Conservation (phyloP, 306 rosid species). For the Phaseolus lunatus region DNA sequence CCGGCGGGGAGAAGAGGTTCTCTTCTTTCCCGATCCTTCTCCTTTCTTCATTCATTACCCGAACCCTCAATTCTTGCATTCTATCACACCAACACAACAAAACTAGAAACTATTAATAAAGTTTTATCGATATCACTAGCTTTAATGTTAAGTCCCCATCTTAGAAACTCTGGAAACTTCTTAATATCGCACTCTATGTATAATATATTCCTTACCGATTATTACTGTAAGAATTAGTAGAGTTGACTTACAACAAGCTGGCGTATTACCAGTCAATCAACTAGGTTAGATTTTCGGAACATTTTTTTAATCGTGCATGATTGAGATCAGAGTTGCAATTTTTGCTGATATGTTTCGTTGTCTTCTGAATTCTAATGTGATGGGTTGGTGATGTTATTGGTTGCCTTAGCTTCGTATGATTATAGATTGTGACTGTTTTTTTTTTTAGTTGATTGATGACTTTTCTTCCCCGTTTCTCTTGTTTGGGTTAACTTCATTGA, state of each 20-base stretch:
- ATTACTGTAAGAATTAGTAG: not conserved
- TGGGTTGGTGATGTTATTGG: constrained; percentile 11
- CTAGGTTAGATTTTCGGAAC: constrained; percentile 27
- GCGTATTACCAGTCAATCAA: not conserved
- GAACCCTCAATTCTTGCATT: constrained; percentile 27
- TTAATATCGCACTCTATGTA: not conserved
- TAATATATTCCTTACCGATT: not conserved
- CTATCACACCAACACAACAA: no score
- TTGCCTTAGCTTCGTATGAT: not conserved
- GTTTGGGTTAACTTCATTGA: not conserved
- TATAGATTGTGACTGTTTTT: constrained; percentile 32
- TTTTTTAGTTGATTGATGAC: constrained; percentile 27
- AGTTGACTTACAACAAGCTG: not conserved
- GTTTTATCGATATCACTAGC: not conserved
- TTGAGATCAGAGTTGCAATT: constrained; percentile 26
- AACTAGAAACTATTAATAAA: not conserved
- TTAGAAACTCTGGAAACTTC: not conserved
- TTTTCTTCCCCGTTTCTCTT: not conserved
- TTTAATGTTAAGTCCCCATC: not conserved
- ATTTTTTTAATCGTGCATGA: not conserved
- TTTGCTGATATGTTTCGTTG: not conserved
- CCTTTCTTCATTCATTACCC: not conserved
- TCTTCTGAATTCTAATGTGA: not conserved
- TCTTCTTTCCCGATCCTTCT: not conserved
- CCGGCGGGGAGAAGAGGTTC: constrained; percentile 99